Conservation (phyloP, 2,329 filamentous ascomycete species). For the Hortaea werneckii region DNA sequence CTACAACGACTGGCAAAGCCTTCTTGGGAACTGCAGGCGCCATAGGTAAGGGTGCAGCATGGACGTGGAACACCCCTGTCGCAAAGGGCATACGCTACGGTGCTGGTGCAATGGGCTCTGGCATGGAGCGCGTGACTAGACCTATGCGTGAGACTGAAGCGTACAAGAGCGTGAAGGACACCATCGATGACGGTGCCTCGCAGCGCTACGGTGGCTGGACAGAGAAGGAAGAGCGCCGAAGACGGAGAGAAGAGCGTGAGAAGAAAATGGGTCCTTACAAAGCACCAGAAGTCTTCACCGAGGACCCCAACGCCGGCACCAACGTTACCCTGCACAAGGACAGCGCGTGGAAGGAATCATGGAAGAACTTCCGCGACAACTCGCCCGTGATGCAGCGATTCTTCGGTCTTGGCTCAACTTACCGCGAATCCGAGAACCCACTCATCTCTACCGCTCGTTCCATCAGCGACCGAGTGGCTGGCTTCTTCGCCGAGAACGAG, state of each 20-base stretch:
- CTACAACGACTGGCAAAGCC: slow-evolving; percentile 66
- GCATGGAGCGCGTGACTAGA: slow-evolving; percentile 86
- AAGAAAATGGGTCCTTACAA: slow-evolving; percentile 35
- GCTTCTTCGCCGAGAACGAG: slow-evolving; percentile 98
- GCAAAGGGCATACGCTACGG: slow-evolving; percentile 85
- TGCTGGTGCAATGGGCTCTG: slow-evolving; percentile 74
- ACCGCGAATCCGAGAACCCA: slow-evolving; percentile 96
- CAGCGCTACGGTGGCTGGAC: slow-evolving; percentile 94
- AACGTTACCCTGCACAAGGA: slow-evolving; percentile 96
- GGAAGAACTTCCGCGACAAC: slow-evolving; percentile 86
- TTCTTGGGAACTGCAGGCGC: slow-evolving; percentile 77
- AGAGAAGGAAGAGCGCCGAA: slow-evolving; percentile 87
- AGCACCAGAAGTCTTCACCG: slow-evolving; percentile 54
- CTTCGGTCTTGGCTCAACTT: slow-evolving; percentile 75
- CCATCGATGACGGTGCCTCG: slow-evolving; percentile 93
- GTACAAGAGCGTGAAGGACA: slow-evolving; percentile 85
- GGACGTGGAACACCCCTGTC: slow-evolving; percentile 94
- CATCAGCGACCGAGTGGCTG: slow-evolving; percentile 84
- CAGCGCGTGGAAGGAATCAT: slow-evolving; percentile 95
- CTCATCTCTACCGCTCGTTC: slow-evolving; percentile 85
- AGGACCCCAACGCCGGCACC: slow-evolving; percentile 88
- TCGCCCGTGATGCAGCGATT: slow-evolving; percentile 81
- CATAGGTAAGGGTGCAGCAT: slow-evolving; percentile 81
- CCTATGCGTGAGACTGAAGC: slow-evolving; percentile 91
- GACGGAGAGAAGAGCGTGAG: slow-evolving; percentile 64